These are phyloP conservation scores for Mycena filopes DNA, from an alignment of 768 basidiomycete species.

Conservation along the genomic window DNA sequence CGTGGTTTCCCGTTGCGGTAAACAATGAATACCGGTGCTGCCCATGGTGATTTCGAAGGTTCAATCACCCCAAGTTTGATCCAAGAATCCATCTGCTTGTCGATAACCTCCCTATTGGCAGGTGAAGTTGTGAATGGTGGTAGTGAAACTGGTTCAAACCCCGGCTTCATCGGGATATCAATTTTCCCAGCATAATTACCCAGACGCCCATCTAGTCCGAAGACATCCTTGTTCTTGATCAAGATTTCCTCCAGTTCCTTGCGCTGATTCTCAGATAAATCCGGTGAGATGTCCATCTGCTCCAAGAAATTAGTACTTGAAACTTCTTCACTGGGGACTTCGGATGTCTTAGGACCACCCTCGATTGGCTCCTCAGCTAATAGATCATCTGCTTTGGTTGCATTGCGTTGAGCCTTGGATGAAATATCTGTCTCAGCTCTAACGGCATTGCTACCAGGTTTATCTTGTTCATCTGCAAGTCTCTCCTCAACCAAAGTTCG, in stretches of 20 bases:
- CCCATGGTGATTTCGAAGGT: slow-evolving; percentile 50
- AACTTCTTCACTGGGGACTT: background rate
- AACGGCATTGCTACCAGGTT: background rate
- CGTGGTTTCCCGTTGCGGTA: slow-evolving; percentile 46
- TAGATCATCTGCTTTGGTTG: background rate
- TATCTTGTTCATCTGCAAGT: background rate
- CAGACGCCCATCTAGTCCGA: slow-evolving; percentile 43
- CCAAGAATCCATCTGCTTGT: slow-evolving; percentile 44
- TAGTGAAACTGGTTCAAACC: slow-evolving; percentile 38
- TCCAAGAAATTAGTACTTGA: background rate
- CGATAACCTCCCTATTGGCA: slow-evolving; percentile 40
- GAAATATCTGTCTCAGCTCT: background rate
- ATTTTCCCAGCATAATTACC: slow-evolving; percentile 41
- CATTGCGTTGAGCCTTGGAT: background rate
- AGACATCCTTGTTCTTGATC: slow-evolving; percentile 33
- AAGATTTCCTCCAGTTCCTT: slow-evolving; percentile 31
- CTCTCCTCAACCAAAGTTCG: background rate
- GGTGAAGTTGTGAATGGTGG: slow-evolving; percentile 38
- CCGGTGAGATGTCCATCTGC: background rate
- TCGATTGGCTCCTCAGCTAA: background rate
- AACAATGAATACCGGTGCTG: too few species aligned
- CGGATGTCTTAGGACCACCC: background rate
- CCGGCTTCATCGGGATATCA: slow-evolving; percentile 38
- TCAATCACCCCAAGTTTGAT: slow-evolving; percentile 49
- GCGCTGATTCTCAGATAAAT: background rate